phyloP scores from a whole-genome alignment of 2,329 filamentous ascomycete species.

The Penicillium glabrum region DNA sequence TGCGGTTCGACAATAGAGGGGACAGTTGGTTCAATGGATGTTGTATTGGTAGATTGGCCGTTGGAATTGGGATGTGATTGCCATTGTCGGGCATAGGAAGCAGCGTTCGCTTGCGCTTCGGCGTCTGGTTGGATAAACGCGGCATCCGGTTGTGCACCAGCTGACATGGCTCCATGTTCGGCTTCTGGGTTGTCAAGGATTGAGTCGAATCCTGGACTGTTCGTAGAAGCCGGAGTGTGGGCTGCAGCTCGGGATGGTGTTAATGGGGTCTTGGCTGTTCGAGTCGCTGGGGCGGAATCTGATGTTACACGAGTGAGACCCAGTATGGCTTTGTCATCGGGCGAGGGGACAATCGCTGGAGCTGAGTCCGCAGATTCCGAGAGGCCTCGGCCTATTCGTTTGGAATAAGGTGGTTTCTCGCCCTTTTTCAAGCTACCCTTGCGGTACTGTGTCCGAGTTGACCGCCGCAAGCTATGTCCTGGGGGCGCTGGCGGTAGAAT shows the following conservation, averaged over 20 bases:
- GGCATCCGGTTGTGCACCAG: conserved; percentile 20
- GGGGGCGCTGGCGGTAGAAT: conserved; percentile 75
- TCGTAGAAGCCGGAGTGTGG: conserved; percentile 18
- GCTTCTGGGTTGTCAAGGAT: conserved; percentile 28
- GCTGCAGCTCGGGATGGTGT: conserved; percentile 23
- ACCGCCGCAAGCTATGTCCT: conserved; percentile 79
- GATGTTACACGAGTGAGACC: conserved; percentile 36
- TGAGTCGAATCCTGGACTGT: conserved; percentile 29
- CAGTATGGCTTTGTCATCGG: conserved; percentile 36
- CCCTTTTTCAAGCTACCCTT: conserved; percentile 82
- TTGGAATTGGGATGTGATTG: conserved; percentile 59
- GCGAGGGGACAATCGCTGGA: conserved; percentile 33
- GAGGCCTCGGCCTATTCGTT: conserved; percentile 62
- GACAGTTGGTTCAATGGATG: conserved; percentile 49
- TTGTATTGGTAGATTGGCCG: conserved; percentile 54
- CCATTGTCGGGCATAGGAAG: conserved; percentile 49
- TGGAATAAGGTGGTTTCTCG: conserved; percentile 72
- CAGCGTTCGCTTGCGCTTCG: conserved; percentile 28
- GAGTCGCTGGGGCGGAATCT: conserved; percentile 31
- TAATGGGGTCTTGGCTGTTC: conserved; percentile 49
- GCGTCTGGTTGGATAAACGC: conserved; percentile 28
- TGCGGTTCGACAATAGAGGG: conserved; percentile 66
- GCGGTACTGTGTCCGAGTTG: conserved; percentile 87
- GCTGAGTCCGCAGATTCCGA: conserved; percentile 61
- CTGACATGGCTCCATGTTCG: conserved; percentile 9